These are phyloP conservation scores for Lactarius hengduanensis DNA, from an alignment of 768 basidiomycete genomes.

Conservation along the genomic window DNA sequence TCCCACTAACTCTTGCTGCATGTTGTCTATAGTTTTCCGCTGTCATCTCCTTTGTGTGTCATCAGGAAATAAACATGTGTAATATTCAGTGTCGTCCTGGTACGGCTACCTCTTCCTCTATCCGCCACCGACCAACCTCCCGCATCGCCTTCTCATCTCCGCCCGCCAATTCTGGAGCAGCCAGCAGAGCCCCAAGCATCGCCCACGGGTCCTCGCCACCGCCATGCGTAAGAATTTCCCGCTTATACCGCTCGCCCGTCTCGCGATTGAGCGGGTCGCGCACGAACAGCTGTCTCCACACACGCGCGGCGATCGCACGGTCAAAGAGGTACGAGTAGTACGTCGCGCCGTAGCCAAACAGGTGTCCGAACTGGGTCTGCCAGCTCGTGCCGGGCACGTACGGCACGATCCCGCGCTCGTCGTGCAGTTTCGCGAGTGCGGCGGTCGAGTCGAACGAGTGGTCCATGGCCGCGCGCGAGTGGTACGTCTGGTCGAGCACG, in stretches of 20 bases:
- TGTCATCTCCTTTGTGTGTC: not conserved
- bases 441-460: slow-evolving; percentile 71
- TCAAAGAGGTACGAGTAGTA: slow-evolving; percentile 99
- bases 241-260: slow-evolving; percentile 79
- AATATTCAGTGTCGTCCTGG: slow-evolving; percentile 54
- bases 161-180: slow-evolving; percentile 56
- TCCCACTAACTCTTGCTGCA: not conserved
- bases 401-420: slow-evolving; percentile 75
- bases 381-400: slow-evolving; percentile 84
- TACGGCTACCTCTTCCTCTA: slow-evolving; percentile 68
- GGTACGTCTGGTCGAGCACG: slow-evolving; percentile 85
- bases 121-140: slow-evolving; percentile 85
- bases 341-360: slow-evolving; percentile 95
- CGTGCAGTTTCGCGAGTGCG: slow-evolving; percentile 58
- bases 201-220: slow-evolving; percentile 94
- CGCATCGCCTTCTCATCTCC: slow-evolving; percentile 87
- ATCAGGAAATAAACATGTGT: not conserved
- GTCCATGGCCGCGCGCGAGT: slow-evolving; percentile 61
- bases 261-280: slow-evolving; percentile 64
- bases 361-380: slow-evolving; percentile 94
- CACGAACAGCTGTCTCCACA: slow-evolving; percentile 78
- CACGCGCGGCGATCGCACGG: slow-evolving; percentile 90
- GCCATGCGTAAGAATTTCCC: slow-evolving; percentile 72
- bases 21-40: not conserved
- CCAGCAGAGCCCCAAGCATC: slow-evolving; percentile 76